A percentile compares a stretch with the other conserved stretches of the same genome.
Conservation (phyloP, 805 yeast species). For the Saccharomycopsis sp. region DNA sequence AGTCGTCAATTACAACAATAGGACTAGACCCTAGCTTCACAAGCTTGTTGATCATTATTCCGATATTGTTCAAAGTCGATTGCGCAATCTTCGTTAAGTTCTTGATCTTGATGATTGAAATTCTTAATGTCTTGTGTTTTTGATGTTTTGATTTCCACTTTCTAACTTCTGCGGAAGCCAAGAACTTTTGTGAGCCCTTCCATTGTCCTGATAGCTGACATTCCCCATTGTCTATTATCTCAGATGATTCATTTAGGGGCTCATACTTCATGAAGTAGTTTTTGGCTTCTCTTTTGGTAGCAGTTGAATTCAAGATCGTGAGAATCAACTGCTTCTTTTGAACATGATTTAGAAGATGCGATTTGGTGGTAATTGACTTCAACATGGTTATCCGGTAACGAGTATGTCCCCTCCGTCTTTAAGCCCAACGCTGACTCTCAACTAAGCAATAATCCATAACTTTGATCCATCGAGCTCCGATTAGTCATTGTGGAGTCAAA, state of each 20-base stretch:
- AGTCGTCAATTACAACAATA: constrained; percentile 51
- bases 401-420: background rate
- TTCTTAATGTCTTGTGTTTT: constrained; percentile 34
- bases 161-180: constrained; percentile 21
- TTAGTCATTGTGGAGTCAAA: background rate
- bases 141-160: constrained; percentile 20
- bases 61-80: constrained; percentile 39
- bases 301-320: constrained; percentile 80
- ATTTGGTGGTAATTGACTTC: background rate
- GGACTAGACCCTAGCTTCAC: constrained; percentile 68
- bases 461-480: background rate
- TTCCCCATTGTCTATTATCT: constrained; percentile 25
- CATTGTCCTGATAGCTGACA: background rate
- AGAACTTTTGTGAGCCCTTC: constrained; percentile 22
- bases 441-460: too few relatives aligned
- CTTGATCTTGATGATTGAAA: constrained; percentile 52
- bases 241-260: constrained; percentile 33
- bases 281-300: constrained; percentile 88
- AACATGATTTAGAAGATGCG: constrained; percentile 14
- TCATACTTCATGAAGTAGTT: constrained; percentile 70
- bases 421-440: too few relatives aligned
- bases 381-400: background rate
- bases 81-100: constrained; percentile 31
- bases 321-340: constrained; percentile 64
- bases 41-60: constrained; percentile 49